phyloP scores from a whole-genome alignment of 306 rosid genomes.

The Ochetophila trinervis region DNA sequence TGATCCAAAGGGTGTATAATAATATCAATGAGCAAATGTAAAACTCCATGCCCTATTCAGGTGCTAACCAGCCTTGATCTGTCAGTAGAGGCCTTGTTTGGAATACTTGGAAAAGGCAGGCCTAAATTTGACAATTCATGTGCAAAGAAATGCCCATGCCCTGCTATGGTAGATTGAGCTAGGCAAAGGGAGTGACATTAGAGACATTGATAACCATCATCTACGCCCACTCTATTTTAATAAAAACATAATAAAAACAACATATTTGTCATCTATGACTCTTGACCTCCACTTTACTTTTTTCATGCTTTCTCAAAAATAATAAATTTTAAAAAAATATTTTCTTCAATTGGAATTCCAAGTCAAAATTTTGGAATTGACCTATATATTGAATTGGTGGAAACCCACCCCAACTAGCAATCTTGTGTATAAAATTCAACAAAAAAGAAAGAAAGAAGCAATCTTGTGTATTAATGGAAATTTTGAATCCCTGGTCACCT shows the following conservation, averaged over 20 bases:
- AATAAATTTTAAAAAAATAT: not conserved
- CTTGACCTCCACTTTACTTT: constrained; percentile 28
- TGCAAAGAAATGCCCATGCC: constrained; percentile 1
- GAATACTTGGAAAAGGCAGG: not conserved
- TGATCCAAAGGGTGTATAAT: not conserved
- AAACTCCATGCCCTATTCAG: constrained; percentile 12
- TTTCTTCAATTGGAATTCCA: not conserved
- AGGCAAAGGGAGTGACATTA: constrained; percentile 14
- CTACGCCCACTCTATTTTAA: too few relatives aligned
- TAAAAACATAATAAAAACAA: constrained; percentile 31
- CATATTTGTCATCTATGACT: constrained; percentile 44
- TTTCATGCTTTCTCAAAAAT: not conserved
- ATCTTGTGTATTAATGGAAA: not conserved
- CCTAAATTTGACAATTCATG: constrained; percentile 10
- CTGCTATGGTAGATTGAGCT: constrained; percentile 15
- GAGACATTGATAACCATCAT: constrained; percentile 20
- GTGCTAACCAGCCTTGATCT: constrained; percentile 16
- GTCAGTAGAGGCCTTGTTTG: not conserved
- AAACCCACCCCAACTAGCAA: constrained; percentile 20
- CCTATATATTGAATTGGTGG: constrained; percentile 3
- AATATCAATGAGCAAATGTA: constrained; percentile 6
- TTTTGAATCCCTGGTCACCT: not conserved
- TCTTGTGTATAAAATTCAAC: not conserved
- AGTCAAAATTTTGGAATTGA: constrained; percentile 29
- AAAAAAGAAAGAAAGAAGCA: too few relatives aligned